A percentile compares a stretch with the other conserved stretches of the same genome.
phyloP scores from a whole-genome alignment of 345 rosid species.

The Arabidopsis arenosa region DNA sequence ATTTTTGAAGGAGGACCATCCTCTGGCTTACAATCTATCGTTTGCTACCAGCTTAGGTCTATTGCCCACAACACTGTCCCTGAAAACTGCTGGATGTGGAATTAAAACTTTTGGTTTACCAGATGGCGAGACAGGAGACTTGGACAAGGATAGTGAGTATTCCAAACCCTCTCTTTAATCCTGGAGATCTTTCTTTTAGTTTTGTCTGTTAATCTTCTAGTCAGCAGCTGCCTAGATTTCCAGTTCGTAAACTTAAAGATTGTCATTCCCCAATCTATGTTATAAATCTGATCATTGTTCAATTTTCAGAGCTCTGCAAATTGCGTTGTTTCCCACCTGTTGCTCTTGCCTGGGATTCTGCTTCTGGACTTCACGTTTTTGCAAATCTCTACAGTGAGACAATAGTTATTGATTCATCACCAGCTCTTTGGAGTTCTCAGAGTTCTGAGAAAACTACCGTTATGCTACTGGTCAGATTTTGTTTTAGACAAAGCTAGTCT shows the following conservation, averaged over 20 bases:
- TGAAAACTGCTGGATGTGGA: constrained; percentile 87
- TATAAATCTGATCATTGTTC: not conserved
- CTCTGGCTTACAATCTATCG: constrained; percentile 79
- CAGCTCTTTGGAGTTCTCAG: constrained; percentile 75
- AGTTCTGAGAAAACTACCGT: constrained; percentile 77
- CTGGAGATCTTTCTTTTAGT: constrained; percentile 20
- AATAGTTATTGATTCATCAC: constrained; percentile 77
- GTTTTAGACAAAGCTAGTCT: constrained; percentile 14
- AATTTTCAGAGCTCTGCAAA: constrained; percentile 85
- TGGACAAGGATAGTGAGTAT: constrained; percentile 73
- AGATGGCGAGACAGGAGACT: constrained; percentile 73
- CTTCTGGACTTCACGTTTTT: constrained; percentile 77
- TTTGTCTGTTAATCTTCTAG: constrained; percentile 30
- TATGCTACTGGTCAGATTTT: constrained; percentile 69
- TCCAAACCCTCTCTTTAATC: constrained; percentile 27
- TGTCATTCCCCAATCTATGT: not conserved
- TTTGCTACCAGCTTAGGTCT: constrained; percentile 88
- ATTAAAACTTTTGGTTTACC: constrained; percentile 74
- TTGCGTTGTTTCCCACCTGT: constrained; percentile 98
- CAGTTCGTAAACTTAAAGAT: not conserved
- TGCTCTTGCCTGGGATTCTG: constrained; percentile 96
- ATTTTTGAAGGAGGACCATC: constrained; percentile 85
- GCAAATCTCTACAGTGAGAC: constrained; percentile 75
- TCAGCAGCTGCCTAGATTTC: constrained; percentile 11
- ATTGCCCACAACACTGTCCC: constrained; percentile 73